Conservation (phyloP, 495 filamentous ascomycete species). For the Hyaloscypha finlandica region DNA sequence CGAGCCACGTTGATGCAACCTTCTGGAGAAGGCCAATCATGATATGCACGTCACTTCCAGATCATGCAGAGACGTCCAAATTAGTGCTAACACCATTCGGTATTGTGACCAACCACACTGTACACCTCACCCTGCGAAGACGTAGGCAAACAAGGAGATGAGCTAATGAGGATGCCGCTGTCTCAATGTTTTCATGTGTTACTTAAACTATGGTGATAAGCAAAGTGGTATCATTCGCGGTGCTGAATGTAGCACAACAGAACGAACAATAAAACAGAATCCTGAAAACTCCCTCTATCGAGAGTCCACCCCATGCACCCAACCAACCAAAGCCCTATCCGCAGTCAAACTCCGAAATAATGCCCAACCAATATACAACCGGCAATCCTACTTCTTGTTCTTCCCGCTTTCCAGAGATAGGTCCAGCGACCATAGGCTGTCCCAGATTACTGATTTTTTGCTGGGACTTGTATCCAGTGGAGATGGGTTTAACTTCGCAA, state of each 20-base stretch:
- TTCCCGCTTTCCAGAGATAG: constrained; percentile 36
- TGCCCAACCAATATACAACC: constrained; percentile 1
- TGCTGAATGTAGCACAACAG: constrained; percentile 1
- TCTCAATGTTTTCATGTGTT: not conserved
- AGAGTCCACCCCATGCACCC: not conserved
- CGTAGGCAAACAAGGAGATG: too few relatives aligned
- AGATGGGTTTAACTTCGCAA: constrained; percentile 26
- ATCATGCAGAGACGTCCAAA: constrained; percentile 6
- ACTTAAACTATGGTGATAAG: constrained; percentile 6
- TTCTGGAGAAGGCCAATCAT: not conserved
- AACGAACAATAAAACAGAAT: constrained; percentile 10
- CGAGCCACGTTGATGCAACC: constrained; percentile 14
- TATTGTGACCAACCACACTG: not conserved
- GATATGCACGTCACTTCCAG: not conserved
- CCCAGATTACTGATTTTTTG: constrained; percentile 53
- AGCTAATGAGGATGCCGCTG: not conserved
- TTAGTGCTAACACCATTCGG: not conserved
- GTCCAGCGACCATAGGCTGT: constrained; percentile 54
- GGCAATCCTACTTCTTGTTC: constrained; percentile 27
- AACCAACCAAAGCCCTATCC: not conserved
- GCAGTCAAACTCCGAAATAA: not conserved
- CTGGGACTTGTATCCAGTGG: constrained; percentile 32
- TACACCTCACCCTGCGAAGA: not conserved
- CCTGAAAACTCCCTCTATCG: not conserved
- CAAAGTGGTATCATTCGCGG: constrained; percentile 30